These are phyloP conservation scores for Taiozyma sp. DNA, from an alignment of 1,139 yeast species.

Conservation along the genomic window DNA sequence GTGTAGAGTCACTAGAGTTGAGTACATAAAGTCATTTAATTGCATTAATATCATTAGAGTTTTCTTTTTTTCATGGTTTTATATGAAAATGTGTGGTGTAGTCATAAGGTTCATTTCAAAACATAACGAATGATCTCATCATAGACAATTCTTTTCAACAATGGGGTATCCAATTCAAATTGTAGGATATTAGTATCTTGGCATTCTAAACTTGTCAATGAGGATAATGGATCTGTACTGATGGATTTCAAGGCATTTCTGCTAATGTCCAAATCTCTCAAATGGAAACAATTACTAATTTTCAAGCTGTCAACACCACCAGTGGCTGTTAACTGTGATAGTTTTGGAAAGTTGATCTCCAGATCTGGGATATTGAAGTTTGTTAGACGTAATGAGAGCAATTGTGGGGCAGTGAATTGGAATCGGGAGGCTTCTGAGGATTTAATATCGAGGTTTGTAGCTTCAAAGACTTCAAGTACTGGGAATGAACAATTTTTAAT, in stretches of 20 bases:
- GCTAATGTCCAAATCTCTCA: conserved; percentile 8
- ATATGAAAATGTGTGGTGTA: background rate
- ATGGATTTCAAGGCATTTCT: conserved; percentile 4
- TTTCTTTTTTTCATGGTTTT: background rate
- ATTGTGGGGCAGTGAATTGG: conserved; percentile 7
- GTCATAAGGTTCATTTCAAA: background rate
- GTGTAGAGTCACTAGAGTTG: background rate
- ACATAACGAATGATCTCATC: conserved; percentile 3
- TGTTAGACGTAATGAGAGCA: conserved; percentile 1
- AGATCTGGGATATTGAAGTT: conserved; percentile 9
- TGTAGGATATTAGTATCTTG: conserved; percentile 4
- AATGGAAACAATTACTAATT: conserved; percentile 1
- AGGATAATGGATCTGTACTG: background rate
- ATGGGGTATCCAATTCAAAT: conserved; percentile 3
- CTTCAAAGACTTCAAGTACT: conserved; percentile 6
- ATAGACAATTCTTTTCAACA: conserved; percentile 1
- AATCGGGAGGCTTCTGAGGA: conserved; percentile 6
- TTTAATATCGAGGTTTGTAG: conserved; percentile 10
- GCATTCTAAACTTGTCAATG: conserved; percentile 5
- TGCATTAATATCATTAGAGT: background rate
- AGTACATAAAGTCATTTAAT: background rate
- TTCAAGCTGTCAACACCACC: conserved; percentile 9
- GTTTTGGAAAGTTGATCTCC: background rate
- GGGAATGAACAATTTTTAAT: conserved; percentile 11
- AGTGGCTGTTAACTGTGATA: conserved; percentile 3